Evolutionary conservation across 192 early-diverging fungal species (phyloP).

Genomic region (Podochytrium sp.): DNA sequence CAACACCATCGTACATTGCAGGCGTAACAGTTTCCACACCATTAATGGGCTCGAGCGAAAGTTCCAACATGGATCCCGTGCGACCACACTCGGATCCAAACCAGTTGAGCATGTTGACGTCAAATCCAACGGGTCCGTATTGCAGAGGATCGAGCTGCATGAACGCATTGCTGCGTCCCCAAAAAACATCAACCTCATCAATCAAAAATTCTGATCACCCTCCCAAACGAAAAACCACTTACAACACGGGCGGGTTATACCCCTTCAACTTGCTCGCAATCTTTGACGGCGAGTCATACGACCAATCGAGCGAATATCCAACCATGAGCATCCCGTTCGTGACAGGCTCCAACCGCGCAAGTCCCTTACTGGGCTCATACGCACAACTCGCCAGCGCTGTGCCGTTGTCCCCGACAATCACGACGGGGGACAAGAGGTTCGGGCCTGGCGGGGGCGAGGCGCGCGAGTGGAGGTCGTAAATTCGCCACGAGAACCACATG

Average conservation of each 20-base stretch:
- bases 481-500: slow-evolving; percentile 29
- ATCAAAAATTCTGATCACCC: neutral
- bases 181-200: neutral
- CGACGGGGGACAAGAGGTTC: neutral
- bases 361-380: neutral
- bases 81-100: slow-evolving; percentile 29
- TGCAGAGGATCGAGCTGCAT: slow-evolving; percentile 7
- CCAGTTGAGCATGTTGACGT: slow-evolving; percentile 30
- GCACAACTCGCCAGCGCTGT: neutral
- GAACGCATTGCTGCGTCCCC: slow-evolving; percentile 32
- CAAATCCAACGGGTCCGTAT: neutral
- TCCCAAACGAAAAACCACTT: neutral
- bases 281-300: neutral
- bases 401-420: neutral
- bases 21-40: slow-evolving; percentile 26
- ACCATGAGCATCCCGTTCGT: neutral
- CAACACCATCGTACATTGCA: slow-evolving; percentile 23
- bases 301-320: neutral
- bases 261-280: neutral
- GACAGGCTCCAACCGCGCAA: neutral
- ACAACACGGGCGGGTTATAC: slow-evolving; percentile 25
- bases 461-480: slow-evolving; percentile 29
- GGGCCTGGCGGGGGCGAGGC: slow-evolving; percentile 6
- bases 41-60: slow-evolving; percentile 35
- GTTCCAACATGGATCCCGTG: slow-evolving; percentile 35